phyloP scores from a whole-genome alignment of 805 yeast species.

The Schizosaccharomyces osmophilus region DNA sequence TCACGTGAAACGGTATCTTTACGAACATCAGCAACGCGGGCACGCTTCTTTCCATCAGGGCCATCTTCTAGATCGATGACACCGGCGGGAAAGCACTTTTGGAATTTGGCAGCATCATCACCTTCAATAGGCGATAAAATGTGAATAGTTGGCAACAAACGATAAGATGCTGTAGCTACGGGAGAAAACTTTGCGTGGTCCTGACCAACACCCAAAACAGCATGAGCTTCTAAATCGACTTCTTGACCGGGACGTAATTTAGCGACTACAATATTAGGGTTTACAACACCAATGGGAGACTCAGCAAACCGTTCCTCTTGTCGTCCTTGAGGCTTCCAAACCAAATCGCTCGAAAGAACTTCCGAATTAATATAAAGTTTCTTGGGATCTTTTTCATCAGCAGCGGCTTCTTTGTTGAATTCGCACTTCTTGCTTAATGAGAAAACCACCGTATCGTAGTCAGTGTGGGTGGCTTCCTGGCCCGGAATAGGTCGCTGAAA shows the following conservation, averaged over 20 bases:
- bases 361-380: slow-evolving; percentile 61
- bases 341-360: slow-evolving; percentile 58
- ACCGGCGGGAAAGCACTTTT: slow-evolving; percentile 79
- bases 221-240: slow-evolving; percentile 69
- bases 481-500: slow-evolving; percentile 13
- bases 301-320: slow-evolving; percentile 52
- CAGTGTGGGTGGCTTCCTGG: slow-evolving; percentile 27
- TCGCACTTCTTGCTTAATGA: slow-evolving; percentile 64
- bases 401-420: slow-evolving; percentile 60
- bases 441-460: slow-evolving; percentile 71
- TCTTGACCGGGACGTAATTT: slow-evolving; percentile 95
- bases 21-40: slow-evolving; percentile 69
- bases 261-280: slow-evolving; percentile 74
- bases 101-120: slow-evolving; percentile 50
- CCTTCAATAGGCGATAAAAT: slow-evolving; percentile 53
- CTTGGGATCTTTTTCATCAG: slow-evolving; percentile 55
- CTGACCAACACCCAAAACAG: slow-evolving; percentile 71
- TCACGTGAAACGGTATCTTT: slow-evolving; percentile 93
- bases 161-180: slow-evolving; percentile 85
- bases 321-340: slow-evolving; percentile 76
- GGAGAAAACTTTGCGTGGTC: slow-evolving; percentile 98
- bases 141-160: slow-evolving; percentile 70
- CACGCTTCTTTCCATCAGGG: slow-evolving; percentile 23
- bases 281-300: slow-evolving; percentile 19
- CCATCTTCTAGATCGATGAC: slow-evolving; percentile 48